Conservation (phyloP, 192 early-diverging fungal genomes). For the Jimgerdemannia flammicorona region DNA sequence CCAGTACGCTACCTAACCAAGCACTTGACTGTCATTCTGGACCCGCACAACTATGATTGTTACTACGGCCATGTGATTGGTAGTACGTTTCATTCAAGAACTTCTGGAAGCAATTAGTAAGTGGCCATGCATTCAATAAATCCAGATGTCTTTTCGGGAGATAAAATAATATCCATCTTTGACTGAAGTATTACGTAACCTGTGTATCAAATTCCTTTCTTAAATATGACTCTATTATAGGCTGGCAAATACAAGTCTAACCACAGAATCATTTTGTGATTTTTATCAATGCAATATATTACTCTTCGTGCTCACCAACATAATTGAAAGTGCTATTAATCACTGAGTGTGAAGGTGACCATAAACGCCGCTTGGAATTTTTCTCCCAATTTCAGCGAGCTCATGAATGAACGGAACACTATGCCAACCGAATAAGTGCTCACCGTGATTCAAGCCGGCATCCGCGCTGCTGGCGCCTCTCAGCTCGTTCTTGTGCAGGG, state of each 20-base stretch:
- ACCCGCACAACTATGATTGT: not conserved
- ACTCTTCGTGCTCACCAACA: too few relatives aligned
- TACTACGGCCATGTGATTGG: conserved; percentile 2
- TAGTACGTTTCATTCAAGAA: not conserved
- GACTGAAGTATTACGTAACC: too few relatives aligned
- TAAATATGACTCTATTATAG: too few relatives aligned
- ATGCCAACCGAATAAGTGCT: not conserved
- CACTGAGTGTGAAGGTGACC: too few relatives aligned
- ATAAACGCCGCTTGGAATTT: too few relatives aligned
- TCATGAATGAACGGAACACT: not conserved
- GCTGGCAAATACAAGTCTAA: not conserved
- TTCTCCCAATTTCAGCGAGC: not conserved
- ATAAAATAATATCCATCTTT: too few relatives aligned
- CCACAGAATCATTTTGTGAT: not conserved
- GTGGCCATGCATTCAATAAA: too few relatives aligned
- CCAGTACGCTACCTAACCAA: too few relatives aligned
- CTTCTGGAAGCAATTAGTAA: not conserved
- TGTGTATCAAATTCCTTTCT: too few relatives aligned
- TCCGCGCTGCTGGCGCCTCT: not conserved
- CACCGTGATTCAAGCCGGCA: not conserved
- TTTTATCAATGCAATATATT: too few relatives aligned
- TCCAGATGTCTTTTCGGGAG: too few relatives aligned
- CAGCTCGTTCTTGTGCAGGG: not conserved
- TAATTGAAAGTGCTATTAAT: too few relatives aligned
- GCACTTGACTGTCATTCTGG: not conserved